Evolutionary conservation across 192 early-diverging fungal genomes (phyloP), one percentile per base, ranked within the genome.

Genomic region (Lunasporangiospora selenospora): DNA sequence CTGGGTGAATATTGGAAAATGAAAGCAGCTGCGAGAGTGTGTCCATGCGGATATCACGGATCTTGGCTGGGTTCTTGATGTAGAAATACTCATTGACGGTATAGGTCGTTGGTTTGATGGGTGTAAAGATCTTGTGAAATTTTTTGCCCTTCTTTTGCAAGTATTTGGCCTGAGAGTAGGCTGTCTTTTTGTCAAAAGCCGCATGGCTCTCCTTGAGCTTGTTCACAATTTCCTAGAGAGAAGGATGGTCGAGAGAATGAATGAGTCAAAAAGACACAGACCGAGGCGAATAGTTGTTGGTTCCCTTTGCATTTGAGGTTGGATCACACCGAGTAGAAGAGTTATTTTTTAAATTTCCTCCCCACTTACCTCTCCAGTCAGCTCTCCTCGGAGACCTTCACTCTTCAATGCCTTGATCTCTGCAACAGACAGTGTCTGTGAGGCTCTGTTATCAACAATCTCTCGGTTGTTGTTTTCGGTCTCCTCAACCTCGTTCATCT

Each of bases 131-230:
- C 65, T 92, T 94, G 67, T 86, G 85, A 69, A 93, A 97, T 85
- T 94, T 95, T 58, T 83, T 81, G 70, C 92, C 83, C 67, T 94
- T 96, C 62, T 91, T 85, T 63, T 88, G 81, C 53, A 98, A 90
- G 55, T 98, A 98, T 83, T 98, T 98, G 31, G 91, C 89, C 77
- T 98, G 95, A 21, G 95, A 90, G 62, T 90, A 98, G 61, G 95
- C 93, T 0, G 97, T 98, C 78, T 98, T 98, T 53, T 89, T 83
- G 39, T 93, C 88, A 71, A 96, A 98, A n/a, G 87, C 75, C 26
- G 88, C 78, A 76, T 92, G 92, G 69, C 92, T 92, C 49, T 89
- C 89, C 3, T 90, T 85, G 42, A 98, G 76, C 39, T 86, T 87
- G 58, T 86, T 80, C 55, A 98, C 94, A 29, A 98, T 86, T 58